Conservation (phyloP, 129 eudicot species). For the Lactuca sativa region DNA sequence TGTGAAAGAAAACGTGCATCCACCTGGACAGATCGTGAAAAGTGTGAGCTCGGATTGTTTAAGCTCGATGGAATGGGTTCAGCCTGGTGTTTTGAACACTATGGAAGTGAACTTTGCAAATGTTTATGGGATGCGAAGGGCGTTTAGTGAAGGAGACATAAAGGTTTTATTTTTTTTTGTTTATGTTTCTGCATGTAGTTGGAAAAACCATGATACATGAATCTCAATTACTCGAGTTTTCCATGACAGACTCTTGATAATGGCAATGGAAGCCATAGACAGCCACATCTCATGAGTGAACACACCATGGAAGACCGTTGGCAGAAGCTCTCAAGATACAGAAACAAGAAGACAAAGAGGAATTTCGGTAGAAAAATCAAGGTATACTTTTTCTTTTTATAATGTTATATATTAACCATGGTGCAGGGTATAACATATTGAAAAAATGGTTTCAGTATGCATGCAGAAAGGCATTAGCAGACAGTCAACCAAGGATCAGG, state of each 20-base stretch:
- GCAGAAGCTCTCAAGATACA: slow-evolving; percentile 91
- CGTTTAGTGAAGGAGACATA: slow-evolving; percentile 94
- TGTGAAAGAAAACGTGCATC: slow-evolving; percentile 39
- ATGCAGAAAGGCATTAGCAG: slow-evolving; percentile 45
- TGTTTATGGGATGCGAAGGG: slow-evolving; percentile 81
- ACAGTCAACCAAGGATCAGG: slow-evolving; percentile 43
- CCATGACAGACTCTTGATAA: slow-evolving; percentile 28
- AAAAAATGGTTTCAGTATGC: slow-evolving; percentile 36
- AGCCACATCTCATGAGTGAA: slow-evolving; percentile 22
- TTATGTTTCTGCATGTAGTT: slow-evolving; percentile 6
- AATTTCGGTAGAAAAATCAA: slow-evolving; percentile 91
- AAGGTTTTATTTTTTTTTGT: slow-evolving; percentile 50
- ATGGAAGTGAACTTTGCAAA: slow-evolving; percentile 55
- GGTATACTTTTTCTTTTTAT: slow-evolving; percentile 35
- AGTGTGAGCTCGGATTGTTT: slow-evolving; percentile 72
- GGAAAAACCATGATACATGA: neutral
- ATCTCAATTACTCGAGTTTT: neutral
- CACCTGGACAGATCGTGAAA: slow-evolving; percentile 54
- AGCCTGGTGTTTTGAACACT: slow-evolving; percentile 59
- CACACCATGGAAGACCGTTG: slow-evolving; percentile 49
- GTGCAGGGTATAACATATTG: neutral
- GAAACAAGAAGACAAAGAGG: slow-evolving; percentile 81
- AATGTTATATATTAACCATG: neutral
- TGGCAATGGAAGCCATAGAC: slow-evolving; percentile 14
- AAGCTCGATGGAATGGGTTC: slow-evolving; percentile 53